Percentiles rank a stretch among this genome's conserved stretches.
Evolutionary conservation across 495 filamentous ascomycete species (phyloP).

Genomic region (Neurospora sp.): DNA sequence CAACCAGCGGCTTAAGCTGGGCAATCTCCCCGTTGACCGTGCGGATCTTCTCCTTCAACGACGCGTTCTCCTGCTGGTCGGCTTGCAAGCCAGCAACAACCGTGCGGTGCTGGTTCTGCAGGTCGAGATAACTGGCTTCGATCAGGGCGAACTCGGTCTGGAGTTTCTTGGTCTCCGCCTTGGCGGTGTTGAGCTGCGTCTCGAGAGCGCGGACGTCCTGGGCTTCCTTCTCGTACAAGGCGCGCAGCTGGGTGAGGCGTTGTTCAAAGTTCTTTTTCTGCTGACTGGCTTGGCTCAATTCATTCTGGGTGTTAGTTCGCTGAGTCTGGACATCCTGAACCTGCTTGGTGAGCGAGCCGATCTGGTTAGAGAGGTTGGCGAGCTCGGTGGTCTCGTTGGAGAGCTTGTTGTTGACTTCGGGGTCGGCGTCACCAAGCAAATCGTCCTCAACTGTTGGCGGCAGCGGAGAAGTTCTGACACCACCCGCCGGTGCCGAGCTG

Average conservation of each 20-base stretch:
- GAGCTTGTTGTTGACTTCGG: slow-evolving; percentile 77
- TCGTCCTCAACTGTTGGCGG: slow-evolving; percentile 62
- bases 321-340: slow-evolving; percentile 86
- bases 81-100: slow-evolving; percentile 62
- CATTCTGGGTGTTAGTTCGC: slow-evolving; percentile 63
- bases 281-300: slow-evolving; percentile 62
- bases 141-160: slow-evolving; percentile 71
- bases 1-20: slow-evolving; percentile 75
- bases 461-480: slow-evolving; percentile 25
- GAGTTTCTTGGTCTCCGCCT: slow-evolving; percentile 71
- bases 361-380: slow-evolving; percentile 94
- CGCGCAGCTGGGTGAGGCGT: slow-evolving; percentile 70
- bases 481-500: slow-evolving; percentile 26
- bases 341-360: slow-evolving; percentile 79
- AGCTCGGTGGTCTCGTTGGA: slow-evolving; percentile 83
- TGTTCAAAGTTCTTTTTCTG: slow-evolving; percentile 91
- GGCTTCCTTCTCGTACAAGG: slow-evolving; percentile 87
- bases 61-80: slow-evolving; percentile 81
- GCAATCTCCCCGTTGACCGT: slow-evolving; percentile 69
- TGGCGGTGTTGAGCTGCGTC: slow-evolving; percentile 63
- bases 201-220: slow-evolving; percentile 76
- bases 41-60: slow-evolving; percentile 78
- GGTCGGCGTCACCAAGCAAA: slow-evolving; percentile 87
- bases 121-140: slow-evolving; percentile 72
- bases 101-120: slow-evolving; percentile 76